Evolutionary conservation across 192 early-diverging fungal species (phyloP).

Genomic region (Funneliformis geosporum): DNA sequence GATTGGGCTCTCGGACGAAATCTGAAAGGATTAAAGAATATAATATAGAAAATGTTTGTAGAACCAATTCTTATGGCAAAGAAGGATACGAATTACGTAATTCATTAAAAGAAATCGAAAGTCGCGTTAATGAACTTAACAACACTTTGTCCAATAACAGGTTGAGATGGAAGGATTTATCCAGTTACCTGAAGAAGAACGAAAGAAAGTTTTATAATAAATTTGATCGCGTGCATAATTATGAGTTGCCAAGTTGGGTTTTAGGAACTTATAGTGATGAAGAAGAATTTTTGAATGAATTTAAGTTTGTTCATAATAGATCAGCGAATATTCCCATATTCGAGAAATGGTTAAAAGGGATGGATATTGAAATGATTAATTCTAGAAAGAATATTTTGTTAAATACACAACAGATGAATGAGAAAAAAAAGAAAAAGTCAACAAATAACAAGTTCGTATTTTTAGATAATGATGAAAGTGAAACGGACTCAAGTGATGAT

Average conservation of each 20-base stretch:
- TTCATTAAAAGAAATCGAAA: neutral
- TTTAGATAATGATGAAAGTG: too few species aligned
- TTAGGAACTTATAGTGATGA: neutral
- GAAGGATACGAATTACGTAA: neutral
- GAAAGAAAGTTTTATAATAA: constrained; percentile 12
- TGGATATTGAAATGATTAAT: too few species aligned
- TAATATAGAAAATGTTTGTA: constrained; percentile 13
- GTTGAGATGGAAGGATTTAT: constrained; percentile 33
- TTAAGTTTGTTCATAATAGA: neutral
- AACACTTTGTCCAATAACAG: neutral
- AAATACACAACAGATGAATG: too few species aligned
- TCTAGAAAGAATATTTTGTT: too few species aligned
- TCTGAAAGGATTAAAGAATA: constrained; percentile 35
- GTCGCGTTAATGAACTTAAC: constrained; percentile 21
- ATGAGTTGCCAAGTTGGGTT: neutral
- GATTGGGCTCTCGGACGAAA: constrained; percentile 48
- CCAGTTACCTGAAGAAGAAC: neutral
- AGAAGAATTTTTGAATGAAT: neutral
- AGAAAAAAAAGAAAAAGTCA: too few species aligned
- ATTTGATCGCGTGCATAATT: neutral
- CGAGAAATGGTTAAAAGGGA: constrained; percentile 24
- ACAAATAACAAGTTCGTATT: too few species aligned
- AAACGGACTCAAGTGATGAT: too few species aligned
- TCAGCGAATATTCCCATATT: neutral
- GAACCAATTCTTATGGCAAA: constrained; percentile 9